A percentile compares a stretch with the other conserved stretches of the same genome.
Conservation (phyloP, 345 rosid species). For the Aethionema arabicum region DNA sequence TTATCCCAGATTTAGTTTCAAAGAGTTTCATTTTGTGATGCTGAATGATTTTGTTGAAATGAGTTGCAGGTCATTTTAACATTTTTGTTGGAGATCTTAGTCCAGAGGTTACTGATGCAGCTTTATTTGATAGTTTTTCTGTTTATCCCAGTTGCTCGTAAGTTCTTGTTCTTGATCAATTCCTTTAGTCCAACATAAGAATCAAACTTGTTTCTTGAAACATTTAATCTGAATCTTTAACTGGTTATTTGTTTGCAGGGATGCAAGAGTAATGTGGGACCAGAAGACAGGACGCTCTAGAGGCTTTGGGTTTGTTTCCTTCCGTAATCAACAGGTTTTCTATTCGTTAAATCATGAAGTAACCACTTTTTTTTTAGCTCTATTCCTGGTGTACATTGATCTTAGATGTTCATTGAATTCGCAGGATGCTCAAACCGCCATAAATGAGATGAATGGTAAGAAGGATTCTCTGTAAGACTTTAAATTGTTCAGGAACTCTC, state of each 20-base stretch:
- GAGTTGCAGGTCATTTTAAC: constrained; percentile 67
- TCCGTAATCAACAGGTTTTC: constrained; percentile 68
- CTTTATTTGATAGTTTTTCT: constrained; percentile 74
- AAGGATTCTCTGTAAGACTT: neutral
- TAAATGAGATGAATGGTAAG: constrained; percentile 83
- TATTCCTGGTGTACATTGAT: constrained; percentile 1
- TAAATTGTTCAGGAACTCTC: neutral
- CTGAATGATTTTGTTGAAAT: constrained; percentile 5
- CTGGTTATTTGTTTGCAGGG: constrained; percentile 40
- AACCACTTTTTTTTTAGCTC: neutral
- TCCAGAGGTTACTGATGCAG: constrained; percentile 88
- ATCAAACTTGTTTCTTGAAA: neutral
- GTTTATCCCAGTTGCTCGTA: constrained; percentile 74
- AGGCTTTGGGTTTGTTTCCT: constrained; percentile 93
- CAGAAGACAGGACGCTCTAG: constrained; percentile 97
- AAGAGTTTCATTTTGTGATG: neutral
- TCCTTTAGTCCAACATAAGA: neutral
- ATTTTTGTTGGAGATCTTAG: constrained; percentile 94
- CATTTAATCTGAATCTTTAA: neutral
- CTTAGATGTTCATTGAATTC: neutral
- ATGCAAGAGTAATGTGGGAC: constrained; percentile 97
- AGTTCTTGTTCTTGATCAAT: constrained; percentile 34
- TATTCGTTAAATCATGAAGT: neutral
- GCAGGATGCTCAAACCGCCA: constrained; percentile 90
- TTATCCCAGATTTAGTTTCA: neutral